Percentiles rank a stretch among this genome's conserved stretches.
phyloP scores from a whole-genome alignment of 1,284 basidiomycete genomes.

The Tylopilus sp. region DNA sequence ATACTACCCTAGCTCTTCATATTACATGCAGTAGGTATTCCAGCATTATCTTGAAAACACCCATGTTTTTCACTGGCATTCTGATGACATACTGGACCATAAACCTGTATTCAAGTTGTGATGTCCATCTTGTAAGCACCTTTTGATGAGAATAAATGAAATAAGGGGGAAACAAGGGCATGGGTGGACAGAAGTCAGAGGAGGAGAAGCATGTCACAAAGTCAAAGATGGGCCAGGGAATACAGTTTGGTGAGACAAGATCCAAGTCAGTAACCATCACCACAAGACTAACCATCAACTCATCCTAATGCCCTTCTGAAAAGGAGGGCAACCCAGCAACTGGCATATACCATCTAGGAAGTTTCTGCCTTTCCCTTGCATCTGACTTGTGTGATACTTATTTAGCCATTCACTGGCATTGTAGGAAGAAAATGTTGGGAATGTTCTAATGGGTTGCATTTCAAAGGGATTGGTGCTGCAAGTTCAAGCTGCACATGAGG shows the following conservation, averaged over 20 bases:
- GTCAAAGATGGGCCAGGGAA: not conserved
- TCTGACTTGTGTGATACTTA: no score
- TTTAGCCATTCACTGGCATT: no score
- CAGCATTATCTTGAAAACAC: no score
- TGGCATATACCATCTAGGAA: no score
- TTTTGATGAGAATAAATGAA: constrained; percentile 11
- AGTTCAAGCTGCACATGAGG: no score
- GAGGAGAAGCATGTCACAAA: constrained; percentile 3
- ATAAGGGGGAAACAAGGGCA: not conserved
- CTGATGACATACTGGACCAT: constrained; percentile 2
- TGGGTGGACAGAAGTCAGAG: not conserved
- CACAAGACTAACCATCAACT: not conserved
- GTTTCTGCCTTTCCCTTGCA: no score
- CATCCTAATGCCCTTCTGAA: constrained; percentile 18
- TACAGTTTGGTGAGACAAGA: not conserved
- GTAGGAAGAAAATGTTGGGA: no score
- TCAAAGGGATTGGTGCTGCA: no score
- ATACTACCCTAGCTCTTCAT: no score
- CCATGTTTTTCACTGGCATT: no score
- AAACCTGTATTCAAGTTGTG: constrained; percentile 25
- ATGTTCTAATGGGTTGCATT: no score
- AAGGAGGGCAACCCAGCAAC: constrained; percentile 3
- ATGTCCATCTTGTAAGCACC: constrained; percentile 20
- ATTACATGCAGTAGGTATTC: no score
- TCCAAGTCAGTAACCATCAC: not conserved